A percentile compares a stretch with the other conserved stretches of the same genome.
These are phyloP conservation scores for Coemansia sp. DNA, from an alignment of 192 early-diverging fungal genomes.

Conservation along the genomic window DNA sequence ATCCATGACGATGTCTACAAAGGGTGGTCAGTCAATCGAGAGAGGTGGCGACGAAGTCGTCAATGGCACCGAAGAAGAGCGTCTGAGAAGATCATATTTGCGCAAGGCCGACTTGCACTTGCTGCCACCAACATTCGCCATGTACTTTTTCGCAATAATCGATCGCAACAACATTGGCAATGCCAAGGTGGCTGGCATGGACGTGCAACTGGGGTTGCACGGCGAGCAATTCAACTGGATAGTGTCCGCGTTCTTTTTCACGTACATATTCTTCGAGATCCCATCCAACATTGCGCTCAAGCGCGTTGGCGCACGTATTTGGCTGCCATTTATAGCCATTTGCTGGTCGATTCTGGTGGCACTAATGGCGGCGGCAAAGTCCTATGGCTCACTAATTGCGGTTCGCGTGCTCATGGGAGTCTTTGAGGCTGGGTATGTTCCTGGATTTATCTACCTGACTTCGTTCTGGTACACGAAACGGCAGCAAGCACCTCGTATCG, in stretches of 20 bases:
- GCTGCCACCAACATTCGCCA: conserved; percentile 55
- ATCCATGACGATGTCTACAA: background rate
- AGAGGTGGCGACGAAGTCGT: background rate
- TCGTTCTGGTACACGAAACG: conserved; percentile 57
- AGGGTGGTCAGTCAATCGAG: background rate
- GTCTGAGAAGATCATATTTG: conserved; percentile 34
- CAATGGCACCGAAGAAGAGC: background rate
- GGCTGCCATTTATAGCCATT: conserved; percentile 50
- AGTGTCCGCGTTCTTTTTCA: conserved; percentile 62
- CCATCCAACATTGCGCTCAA: conserved; percentile 63
- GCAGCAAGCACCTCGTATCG: conserved; percentile 49
- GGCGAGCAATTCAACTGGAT: conserved; percentile 56
- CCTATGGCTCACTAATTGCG: conserved; percentile 53
- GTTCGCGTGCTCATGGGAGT: conserved; percentile 48
- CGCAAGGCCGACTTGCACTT: conserved; percentile 58
- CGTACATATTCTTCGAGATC: conserved; percentile 65
- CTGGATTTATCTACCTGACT: conserved; percentile 63
- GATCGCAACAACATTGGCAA: conserved; percentile 57
- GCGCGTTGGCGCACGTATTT: conserved; percentile 28
- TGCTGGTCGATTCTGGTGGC: conserved; percentile 50
- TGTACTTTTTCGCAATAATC: conserved; percentile 50
- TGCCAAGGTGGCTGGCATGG: conserved; percentile 45
- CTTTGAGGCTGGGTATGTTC: conserved; percentile 69
- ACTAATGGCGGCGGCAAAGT: conserved; percentile 61
- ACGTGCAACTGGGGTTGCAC: conserved; percentile 33